Conservation (phyloP, 768 basidiomycete genomes). For the Termitomyces sp. region DNA sequence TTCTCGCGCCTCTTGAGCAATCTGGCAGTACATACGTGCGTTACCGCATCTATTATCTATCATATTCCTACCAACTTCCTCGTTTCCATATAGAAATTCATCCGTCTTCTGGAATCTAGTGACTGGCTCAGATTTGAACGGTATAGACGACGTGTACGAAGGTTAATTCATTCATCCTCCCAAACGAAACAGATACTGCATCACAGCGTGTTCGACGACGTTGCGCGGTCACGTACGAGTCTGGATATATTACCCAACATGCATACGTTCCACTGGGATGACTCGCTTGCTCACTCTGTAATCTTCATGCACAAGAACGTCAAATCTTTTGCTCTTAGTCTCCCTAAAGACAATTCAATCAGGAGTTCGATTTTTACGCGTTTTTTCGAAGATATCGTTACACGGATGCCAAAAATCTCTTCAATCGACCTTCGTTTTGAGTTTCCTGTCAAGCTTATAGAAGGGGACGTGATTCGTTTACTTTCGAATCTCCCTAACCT, state of each 20-base stretch:
- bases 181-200: constrained; percentile 23
- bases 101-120: constrained; percentile 34
- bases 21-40: constrained; percentile 21
- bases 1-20: constrained; percentile 44
- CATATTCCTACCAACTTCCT: background rate
- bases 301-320: constrained; percentile 59
- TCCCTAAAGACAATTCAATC: constrained; percentile 15
- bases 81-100: constrained; percentile 33
- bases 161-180: constrained; percentile 24
- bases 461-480: constrained; percentile 17
- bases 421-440: constrained; percentile 43
- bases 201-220: constrained; percentile 46
- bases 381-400: constrained; percentile 35
- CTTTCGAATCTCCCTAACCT: constrained; percentile 36
- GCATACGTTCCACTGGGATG: constrained; percentile 48
- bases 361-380: constrained; percentile 13
- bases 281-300: constrained; percentile 29
- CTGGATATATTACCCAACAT: constrained; percentile 55
- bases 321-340: constrained; percentile 30
- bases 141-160: constrained; percentile 50
- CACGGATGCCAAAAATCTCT: constrained; percentile 50
- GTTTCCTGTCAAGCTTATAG: constrained; percentile 38
- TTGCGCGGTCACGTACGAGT: constrained; percentile 52
- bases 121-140: constrained; percentile 57
- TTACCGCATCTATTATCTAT: background rate